A percentile compares a stretch with the other conserved stretches of the same genome.
These are phyloP conservation scores for Pyrenophora tritici-repentis DNA, from an alignment of 2,329 filamentous ascomycete species.

Conservation along the genomic window DNA sequence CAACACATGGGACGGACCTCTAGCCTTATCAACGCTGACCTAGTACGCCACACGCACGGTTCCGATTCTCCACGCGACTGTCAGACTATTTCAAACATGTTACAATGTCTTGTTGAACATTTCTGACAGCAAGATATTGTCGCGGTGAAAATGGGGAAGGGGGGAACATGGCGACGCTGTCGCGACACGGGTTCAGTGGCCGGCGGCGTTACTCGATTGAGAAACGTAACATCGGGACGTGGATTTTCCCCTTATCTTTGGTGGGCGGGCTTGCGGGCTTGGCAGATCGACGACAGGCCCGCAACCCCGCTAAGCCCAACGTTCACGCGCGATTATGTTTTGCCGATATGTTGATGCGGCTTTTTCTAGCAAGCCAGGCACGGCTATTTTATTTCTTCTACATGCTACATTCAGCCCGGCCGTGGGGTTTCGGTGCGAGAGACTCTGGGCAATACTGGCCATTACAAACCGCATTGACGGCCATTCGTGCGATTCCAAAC, in stretches of 20 bases:
- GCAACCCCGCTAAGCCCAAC: conserved; percentile 31
- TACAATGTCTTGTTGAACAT: neutral
- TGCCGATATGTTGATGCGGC: conserved; percentile 42
- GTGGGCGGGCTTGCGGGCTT: conserved; percentile 26
- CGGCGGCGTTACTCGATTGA: conserved; percentile 40
- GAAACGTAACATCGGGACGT: conserved; percentile 27
- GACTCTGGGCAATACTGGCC: too few species aligned
- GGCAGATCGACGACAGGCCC: conserved; percentile 29
- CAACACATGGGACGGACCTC: conserved; percentile 25
- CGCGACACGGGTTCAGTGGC: conserved; percentile 17
- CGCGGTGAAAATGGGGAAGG: neutral
- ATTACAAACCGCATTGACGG: conserved; percentile 18
- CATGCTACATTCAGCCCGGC: conserved; percentile 17
- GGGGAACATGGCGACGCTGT: conserved; percentile 12
- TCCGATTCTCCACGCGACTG: conserved; percentile 9
- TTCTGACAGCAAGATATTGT: too few species aligned
- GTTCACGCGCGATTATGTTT: conserved; percentile 27
- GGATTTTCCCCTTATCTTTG: conserved; percentile 35
- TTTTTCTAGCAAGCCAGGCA: conserved; percentile 23
- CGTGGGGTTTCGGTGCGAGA: conserved; percentile 30
- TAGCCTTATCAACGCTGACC: conserved; percentile 34
- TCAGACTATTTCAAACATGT: neutral
- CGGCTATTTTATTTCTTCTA: conserved; percentile 5
- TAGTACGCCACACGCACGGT: conserved; percentile 32
- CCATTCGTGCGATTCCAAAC: conserved; percentile 15